Evolutionary conservation across 257 asterid species (phyloP), one percentile per base, ranked within the genome.

Genomic region (Forsythia viridissima): DNA sequence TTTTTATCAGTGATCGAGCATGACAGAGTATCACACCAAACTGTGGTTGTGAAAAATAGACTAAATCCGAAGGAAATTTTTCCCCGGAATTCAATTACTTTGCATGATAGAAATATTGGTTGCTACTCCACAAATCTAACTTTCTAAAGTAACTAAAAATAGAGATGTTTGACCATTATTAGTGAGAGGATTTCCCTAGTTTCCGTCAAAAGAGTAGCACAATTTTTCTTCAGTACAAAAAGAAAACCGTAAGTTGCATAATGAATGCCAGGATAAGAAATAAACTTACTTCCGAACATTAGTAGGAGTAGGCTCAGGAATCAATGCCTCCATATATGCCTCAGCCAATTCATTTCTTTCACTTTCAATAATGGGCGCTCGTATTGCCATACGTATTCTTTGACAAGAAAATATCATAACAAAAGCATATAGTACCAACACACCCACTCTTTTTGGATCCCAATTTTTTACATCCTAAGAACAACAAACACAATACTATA

Each of bases 321-420:
- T 89, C 74, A 96, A 84, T 18, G 97, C 96, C 65, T 96, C 99
- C 99, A 96, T 96, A 80, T 88, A 96, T 20, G 97, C 96, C 90
- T 96, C 98, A 10, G 95, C 78, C 84, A 96, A 76, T 71, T 96
- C 93, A 77, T 80, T 89, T 78, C 85, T 89, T 77, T 96, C 95
- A 72, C 93, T 92, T 80, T 85, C 90, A 70, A 96, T 72, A 59
- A 88, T 40, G 43, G 99, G 97, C 57, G 95, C 98, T 82, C 93
- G 92, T 80, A 91, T 71, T 3, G 90, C 91, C 89, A 80, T 88
- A 77, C 86, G 91, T 20, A 87, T 74, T 80, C 91, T 86, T 82
- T 74, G 92, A 85, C 88, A 86, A 70, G 99, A 93, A 59, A 90
- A 71, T 18, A 89, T 69, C 39, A 85, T 66, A 36, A 86, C 85